phyloP scores from a whole-genome alignment of 2,329 filamentous ascomycete species.

The Microthyrium microscopicum region DNA sequence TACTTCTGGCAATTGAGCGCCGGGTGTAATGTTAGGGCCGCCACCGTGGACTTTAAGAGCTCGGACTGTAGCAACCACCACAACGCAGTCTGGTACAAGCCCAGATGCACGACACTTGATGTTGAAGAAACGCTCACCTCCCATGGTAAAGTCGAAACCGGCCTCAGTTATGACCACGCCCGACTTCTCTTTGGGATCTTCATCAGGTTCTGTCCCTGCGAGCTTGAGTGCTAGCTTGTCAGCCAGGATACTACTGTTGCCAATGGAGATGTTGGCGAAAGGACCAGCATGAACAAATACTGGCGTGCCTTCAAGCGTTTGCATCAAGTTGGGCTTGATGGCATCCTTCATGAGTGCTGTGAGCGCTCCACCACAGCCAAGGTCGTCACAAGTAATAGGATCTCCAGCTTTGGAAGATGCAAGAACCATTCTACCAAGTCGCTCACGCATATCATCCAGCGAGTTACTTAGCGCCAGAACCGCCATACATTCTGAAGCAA shows the following conservation, averaged over 20 bases:
- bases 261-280: slow-evolving; percentile 97
- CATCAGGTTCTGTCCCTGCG: slow-evolving; percentile 81
- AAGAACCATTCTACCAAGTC: slow-evolving; percentile 89
- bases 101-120: slow-evolving; percentile 97
- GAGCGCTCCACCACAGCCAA: slow-evolving; percentile 80
- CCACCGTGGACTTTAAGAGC: slow-evolving; percentile 95
- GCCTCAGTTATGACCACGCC: slow-evolving; percentile 95
- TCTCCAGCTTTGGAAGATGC: slow-evolving; percentile 74
- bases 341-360: slow-evolving; percentile 95
- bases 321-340: slow-evolving; percentile 98
- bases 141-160: slow-evolving; percentile 99
- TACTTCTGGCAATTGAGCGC: slow-evolving; percentile 66
- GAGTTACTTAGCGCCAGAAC: slow-evolving; percentile 86
- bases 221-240: slow-evolving; percentile 94
- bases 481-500: slow-evolving; percentile 96
- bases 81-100: slow-evolving; percentile 79
- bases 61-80: slow-evolving; percentile 88
- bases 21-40: slow-evolving; percentile 81
- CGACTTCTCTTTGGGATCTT: slow-evolving; percentile 64
- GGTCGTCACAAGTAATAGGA: slow-evolving; percentile 87
- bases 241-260: slow-evolving; percentile 85
- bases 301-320: slow-evolving; percentile 89
- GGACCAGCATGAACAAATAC: slow-evolving; percentile 96
- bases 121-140: slow-evolving; percentile 98
- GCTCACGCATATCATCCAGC: slow-evolving; percentile 76